Base-by-base conservation (phyloP, 129 eudicot species). In the Flaveria sonorensis region DNA sequence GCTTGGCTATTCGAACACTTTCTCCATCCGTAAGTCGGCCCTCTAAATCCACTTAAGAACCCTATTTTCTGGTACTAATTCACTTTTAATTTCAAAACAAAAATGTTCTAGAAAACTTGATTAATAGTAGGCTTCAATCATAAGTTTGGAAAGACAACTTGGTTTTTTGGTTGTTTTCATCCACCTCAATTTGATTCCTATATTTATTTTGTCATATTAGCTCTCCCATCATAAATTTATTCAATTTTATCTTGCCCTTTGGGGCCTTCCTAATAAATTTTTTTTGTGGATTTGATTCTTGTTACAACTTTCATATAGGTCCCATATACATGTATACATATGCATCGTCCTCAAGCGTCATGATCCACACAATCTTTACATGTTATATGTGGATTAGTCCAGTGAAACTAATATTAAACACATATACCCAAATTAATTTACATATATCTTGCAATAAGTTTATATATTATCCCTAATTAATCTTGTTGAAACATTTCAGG, bases 1-100 rank as follows among this genome's bases (percentile, higher is more conserved):
- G 97, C 99, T 76, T 95, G 99, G 99, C 97, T 95, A 65, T 95
- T 95, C 53, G 99, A 95, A 70, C 99, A 95, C 85, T 95, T 95
- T 77, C 93, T 95, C 63, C 97, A 95, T 81, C 99, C 99, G 99
- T 94, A 86, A 81, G 50, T 45, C 12, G 68, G 55, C 21, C 78
- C 46, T 67, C 28, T 43, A 19, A 53, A 28, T 64, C 60, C 19
- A 10, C 36, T 4, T 10, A 24, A 72, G 4, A 26, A 42, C n/a
- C 53, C 4, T 21, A 21, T 26, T 20, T 61, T 62, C 2, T 55
- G 0, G 30, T 21, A 52, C 43, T 4, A 61, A 24, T 2, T 24
- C 43, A 23, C 26, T 51, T 48, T 8, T 18, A 53, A 8, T 43
- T 13, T 24, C 53, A 36, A 62, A 66, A 73, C 16, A 47, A 51